Evolutionary conservation across 2,329 filamentous ascomycete genomes (phyloP), one percentile per base, ranked within the genome.

Genomic region (Trichoderma koningii): DNA sequence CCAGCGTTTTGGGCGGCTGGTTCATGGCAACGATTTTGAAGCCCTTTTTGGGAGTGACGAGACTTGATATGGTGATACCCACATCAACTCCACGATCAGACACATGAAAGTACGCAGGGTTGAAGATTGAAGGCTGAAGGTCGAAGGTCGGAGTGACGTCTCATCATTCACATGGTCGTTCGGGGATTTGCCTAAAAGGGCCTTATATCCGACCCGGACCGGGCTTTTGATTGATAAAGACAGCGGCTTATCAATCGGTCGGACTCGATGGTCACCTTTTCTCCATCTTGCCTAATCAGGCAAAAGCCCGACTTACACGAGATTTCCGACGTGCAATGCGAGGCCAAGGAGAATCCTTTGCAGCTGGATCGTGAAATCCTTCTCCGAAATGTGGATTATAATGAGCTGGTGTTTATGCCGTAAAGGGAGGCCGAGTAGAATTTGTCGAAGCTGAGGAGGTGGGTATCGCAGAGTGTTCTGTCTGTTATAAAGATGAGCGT

Each of bases 281-380:
- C 70, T 59, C 6, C 66, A 47, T n/a, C 64, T 71, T 70, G 56
- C 6, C 71, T 69, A 66, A 65, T 55, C 19, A 15, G 53, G 62
- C n/a, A 47, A 51, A 52, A 51, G 2, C 26, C 62, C 62, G 62
- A 45, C 53, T 57, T 59, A 56, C 21, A 57, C 62, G 44, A 38
- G 21, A 28, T 23, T 12, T 2, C 0, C 30, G 30, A 30, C 15
- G 2, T 34, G 30, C 42, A 19, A 19, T 26, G 28, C 34, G n/a
- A 6, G 28, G 26, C 21, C 15, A 26, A 12, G 14, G 14, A 45
- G 7, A 51, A 47, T 34, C 30, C 30, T 41, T 42, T 41, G 15
- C 45, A 26, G 45, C n/a, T 28, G 5, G 19, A 50, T 52, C 21
- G 38, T 23, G 21, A 61, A n/a, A 15, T 42, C 53, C 47, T 38